Percentiles rank a stretch among this genome's conserved stretches.
These are phyloP conservation scores for Gossypium armourianum DNA, from an alignment of 441 rosid species.

Conservation along the genomic window DNA sequence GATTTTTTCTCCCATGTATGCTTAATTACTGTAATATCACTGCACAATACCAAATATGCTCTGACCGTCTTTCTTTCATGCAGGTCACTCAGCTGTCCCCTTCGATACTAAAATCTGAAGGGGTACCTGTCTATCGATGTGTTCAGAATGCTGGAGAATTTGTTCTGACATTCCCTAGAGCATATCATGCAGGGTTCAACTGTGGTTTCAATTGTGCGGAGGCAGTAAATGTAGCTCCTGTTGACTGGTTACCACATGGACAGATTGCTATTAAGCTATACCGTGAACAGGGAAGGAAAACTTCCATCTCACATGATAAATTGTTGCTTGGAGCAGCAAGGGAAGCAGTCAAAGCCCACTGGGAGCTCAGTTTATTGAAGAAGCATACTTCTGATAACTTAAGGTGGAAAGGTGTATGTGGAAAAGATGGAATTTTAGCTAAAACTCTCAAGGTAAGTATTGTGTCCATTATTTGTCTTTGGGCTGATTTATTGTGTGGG, in stretches of 20 bases:
- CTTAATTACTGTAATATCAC: not conserved
- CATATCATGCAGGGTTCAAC: constrained; percentile 96
- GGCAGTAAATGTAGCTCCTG: constrained; percentile 98
- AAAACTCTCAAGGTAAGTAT: constrained; percentile 72
- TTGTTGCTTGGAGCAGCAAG: constrained; percentile 96
- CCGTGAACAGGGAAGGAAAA: constrained; percentile 78
- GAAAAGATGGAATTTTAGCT: constrained; percentile 72
- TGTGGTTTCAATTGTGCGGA: constrained; percentile 96
- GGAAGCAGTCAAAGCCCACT: constrained; percentile 90
- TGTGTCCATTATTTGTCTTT: constrained; percentile 15
- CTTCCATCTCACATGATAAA: constrained; percentile 96
- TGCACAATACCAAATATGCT: not conserved
- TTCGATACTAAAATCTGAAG: constrained; percentile 71
- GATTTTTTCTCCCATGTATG: not conserved
- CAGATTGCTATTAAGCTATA: constrained; percentile 84
- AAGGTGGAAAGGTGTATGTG: constrained; percentile 76
- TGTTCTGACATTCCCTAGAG: constrained; percentile 91
- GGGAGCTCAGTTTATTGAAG: constrained; percentile 87
- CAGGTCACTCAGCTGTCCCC: constrained; percentile 99
- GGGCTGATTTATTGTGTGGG: not conserved
- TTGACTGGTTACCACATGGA: constrained; percentile 98
- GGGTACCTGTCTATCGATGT: constrained; percentile 85
- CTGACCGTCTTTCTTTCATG: constrained; percentile 20
- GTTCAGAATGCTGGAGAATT: constrained; percentile 90
- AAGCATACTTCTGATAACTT: constrained; percentile 60